phyloP scores from a whole-genome alignment of 1,139 yeast species.

The Geotrichum cucujoidarum region DNA sequence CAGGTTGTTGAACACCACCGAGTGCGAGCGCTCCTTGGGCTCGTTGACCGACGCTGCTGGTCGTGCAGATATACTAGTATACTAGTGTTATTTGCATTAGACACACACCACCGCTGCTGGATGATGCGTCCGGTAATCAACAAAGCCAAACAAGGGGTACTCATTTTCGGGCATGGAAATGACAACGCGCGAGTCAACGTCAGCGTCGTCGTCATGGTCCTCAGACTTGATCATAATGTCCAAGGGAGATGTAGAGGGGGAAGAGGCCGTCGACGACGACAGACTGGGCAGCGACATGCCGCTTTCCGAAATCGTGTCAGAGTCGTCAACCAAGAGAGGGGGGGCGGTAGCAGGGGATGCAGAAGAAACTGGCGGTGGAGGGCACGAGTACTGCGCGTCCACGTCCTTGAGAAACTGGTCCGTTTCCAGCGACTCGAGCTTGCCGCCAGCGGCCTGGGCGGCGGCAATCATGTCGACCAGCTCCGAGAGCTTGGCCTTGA shows the following conservation, averaged over 20 bases:
- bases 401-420: constrained; percentile 1
- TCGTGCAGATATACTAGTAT: no score
- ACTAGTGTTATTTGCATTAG: no score
- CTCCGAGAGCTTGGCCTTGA: constrained; percentile 30
- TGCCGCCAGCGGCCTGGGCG: constrained; percentile 31
- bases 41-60: constrained; percentile 44
- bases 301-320: constrained; percentile 17
- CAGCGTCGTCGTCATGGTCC: constrained; percentile 8
- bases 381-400: neutral
- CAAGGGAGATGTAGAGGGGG: constrained; percentile 24
- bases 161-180: constrained; percentile 14
- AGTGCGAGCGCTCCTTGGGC: constrained; percentile 22
- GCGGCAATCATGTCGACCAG: constrained; percentile 29
- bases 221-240: constrained; percentile 19
- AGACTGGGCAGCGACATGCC: constrained; percentile 26
- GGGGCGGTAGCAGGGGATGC: neutral
- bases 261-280: constrained; percentile 29
- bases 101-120: constrained; percentile 42
- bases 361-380: neutral
- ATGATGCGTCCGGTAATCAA: constrained; percentile 40
- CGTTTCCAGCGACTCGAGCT: constrained; percentile 26
- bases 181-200: constrained; percentile 2
- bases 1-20: constrained; percentile 22
- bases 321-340: constrained; percentile 10
- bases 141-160: constrained; percentile 20